Conservation (phyloP, 352 stramenopile species). For the Phytophthora vignae region DNA sequence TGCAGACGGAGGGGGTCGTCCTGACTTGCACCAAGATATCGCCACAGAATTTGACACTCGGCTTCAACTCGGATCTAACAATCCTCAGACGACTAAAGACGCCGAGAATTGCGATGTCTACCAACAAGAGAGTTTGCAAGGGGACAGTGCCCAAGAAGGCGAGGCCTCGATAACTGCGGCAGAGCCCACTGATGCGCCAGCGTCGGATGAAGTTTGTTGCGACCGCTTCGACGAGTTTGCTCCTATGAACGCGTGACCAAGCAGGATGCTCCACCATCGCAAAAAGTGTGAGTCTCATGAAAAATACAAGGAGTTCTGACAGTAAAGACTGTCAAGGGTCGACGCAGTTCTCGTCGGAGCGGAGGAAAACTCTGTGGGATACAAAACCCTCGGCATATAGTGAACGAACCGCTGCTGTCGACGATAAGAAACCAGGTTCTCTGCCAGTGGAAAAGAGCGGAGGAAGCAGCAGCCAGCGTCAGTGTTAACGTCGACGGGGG, state of each 20-base stretch:
- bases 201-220: no score
- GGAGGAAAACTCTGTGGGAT: conserved; percentile 39
- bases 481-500: background rate
- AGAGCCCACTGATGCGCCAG: background rate
- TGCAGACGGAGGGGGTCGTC: conserved; percentile 15
- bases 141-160: conserved; percentile 5
- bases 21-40: conserved; percentile 62
- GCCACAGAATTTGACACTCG: conserved; percentile 55
- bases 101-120: background rate
- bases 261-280: background rate
- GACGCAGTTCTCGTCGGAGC: conserved; percentile 24
- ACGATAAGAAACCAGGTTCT: conserved; percentile 31
- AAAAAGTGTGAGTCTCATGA: background rate
- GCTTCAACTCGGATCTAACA: conserved; percentile 48
- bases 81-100: conserved; percentile 34
- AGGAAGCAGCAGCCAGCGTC: conserved; percentile 14
- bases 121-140: conserved; percentile 3
- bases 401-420: conserved; percentile 1
- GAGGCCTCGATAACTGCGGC: background rate
- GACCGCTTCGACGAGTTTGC: no score
- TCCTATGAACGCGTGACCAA: background rate
- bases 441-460: conserved; percentile 4
- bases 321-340: background rate
- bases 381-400: conserved; percentile 7
- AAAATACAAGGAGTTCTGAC: background rate